Percentiles rank a stretch among this genome's conserved stretches.
phyloP scores from a whole-genome alignment of 2,329 filamentous ascomycete species.

The Sphaerulina vaccinii region DNA sequence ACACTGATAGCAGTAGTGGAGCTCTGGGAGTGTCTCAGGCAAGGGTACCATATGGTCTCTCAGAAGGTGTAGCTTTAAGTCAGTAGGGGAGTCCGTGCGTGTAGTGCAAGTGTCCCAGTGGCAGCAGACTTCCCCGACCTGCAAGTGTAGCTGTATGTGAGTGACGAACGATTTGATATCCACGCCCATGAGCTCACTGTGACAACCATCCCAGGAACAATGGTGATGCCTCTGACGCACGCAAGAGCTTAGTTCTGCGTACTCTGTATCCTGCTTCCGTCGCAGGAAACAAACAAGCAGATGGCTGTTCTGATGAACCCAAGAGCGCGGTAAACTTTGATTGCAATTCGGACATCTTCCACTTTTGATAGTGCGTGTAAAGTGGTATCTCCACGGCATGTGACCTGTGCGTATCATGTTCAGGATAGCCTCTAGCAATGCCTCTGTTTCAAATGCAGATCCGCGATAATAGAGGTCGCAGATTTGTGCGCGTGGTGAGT shows the following conservation, averaged over 20 bases:
- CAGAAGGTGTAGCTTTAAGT: neutral
- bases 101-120: neutral
- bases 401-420: neutral
- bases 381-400: neutral
- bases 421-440: neutral
- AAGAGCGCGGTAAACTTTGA: neutral
- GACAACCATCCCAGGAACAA: neutral
- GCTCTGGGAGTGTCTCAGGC: neutral
- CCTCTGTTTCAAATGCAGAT: neutral
- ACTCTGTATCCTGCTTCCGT: neutral
- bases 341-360: neutral
- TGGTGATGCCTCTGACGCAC: neutral
- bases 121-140: neutral
- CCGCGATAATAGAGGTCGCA: neutral
- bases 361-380: neutral
- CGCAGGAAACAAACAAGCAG: neutral
- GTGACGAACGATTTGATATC: neutral
- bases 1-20: neutral
- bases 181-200: neutral
- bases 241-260: neutral
- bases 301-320: neutral
- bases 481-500: neutral
- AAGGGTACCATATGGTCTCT: neutral
- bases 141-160: neutral
- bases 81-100: neutral